These are phyloP conservation scores for Fomes fomentarius DNA, from an alignment of 1,284 basidiomycete genomes.

Conservation along the genomic window DNA sequence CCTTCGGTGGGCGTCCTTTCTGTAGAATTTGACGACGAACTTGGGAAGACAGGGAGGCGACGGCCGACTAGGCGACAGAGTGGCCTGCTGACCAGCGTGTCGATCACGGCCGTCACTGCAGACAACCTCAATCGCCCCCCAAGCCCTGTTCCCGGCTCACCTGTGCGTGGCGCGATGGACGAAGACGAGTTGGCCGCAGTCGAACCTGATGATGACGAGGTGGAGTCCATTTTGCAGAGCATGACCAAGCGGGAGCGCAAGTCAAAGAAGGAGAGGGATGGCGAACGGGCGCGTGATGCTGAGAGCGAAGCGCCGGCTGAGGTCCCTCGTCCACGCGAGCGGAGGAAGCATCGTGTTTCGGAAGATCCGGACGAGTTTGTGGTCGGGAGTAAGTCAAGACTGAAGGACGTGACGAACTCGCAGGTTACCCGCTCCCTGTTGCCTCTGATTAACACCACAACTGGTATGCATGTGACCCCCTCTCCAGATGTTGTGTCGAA, in stretches of 20 bases:
- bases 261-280: constrained; percentile 40
- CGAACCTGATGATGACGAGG: constrained; percentile 35
- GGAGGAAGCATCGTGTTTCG: constrained; percentile 37
- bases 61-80: constrained; percentile 67
- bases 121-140: constrained; percentile 44
- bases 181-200: constrained; percentile 52
- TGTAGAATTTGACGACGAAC: constrained; percentile 36
- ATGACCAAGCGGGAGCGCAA: constrained; percentile 35
- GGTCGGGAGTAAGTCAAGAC: constrained; percentile 47
- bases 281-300: constrained; percentile 30
- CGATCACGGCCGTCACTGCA: constrained; percentile 33
- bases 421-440: constrained; percentile 40
- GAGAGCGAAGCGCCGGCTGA: constrained; percentile 11
- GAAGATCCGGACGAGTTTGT: constrained; percentile 38
- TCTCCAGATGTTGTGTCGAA: background rate
- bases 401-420: constrained; percentile 72
- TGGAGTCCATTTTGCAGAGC: constrained; percentile 32
- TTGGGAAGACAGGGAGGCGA: constrained; percentile 43
- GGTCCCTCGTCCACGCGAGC: constrained; percentile 37
- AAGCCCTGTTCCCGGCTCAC: constrained; percentile 71
- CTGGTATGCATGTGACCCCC: constrained; percentile 22
- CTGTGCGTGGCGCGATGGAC: constrained; percentile 58
- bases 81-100: constrained; percentile 52
- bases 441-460: constrained; percentile 41
- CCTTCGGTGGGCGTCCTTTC: constrained; percentile 26